These are phyloP conservation scores for Leccinum griseonigrum DNA, from an alignment of 1,284 basidiomycete genomes.

Conservation along the genomic window DNA sequence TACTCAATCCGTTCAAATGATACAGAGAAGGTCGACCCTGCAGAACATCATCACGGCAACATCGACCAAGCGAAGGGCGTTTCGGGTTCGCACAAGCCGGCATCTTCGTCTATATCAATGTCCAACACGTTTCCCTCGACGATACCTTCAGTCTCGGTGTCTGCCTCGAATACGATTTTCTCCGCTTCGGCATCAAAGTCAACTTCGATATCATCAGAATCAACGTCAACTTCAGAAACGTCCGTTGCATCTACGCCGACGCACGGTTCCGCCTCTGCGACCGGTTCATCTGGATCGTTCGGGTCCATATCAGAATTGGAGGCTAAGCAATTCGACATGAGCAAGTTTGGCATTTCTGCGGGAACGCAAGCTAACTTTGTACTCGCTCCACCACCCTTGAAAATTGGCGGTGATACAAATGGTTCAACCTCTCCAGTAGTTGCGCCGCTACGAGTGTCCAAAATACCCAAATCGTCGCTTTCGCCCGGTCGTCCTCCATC, in stretches of 20 bases:
- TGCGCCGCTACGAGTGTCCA: constrained; percentile 26
- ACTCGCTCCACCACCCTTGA: constrained; percentile 25
- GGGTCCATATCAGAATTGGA: constrained; percentile 28
- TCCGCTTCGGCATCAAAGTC: constrained; percentile 14
- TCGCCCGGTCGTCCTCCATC: constrained; percentile 22
- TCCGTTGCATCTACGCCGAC: constrained; percentile 17
- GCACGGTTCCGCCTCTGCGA: constrained; percentile 6
- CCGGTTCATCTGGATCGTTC: constrained; percentile 20
- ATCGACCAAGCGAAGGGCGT: constrained; percentile 3
- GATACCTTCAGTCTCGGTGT: neutral
- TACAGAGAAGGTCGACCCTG: constrained; percentile 20
- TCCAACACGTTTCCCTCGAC: constrained; percentile 3
- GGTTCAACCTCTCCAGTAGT: constrained; percentile 11
- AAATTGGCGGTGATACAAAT: constrained; percentile 12
- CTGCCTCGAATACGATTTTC: constrained; percentile 4
- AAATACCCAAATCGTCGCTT: constrained; percentile 21
- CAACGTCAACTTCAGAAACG: constrained; percentile 6
- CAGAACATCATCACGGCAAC: constrained; percentile 11
- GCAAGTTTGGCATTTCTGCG: constrained; percentile 6
- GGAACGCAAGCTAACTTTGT: constrained; percentile 18
- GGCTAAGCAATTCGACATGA: constrained; percentile 18
- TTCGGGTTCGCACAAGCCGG: neutral
- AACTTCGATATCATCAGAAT: constrained; percentile 15
- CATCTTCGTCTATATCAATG: constrained; percentile 5
- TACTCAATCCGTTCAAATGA: constrained; percentile 13